Conservation (phyloP, 768 basidiomycete species). For the Termitomyces sp. region DNA sequence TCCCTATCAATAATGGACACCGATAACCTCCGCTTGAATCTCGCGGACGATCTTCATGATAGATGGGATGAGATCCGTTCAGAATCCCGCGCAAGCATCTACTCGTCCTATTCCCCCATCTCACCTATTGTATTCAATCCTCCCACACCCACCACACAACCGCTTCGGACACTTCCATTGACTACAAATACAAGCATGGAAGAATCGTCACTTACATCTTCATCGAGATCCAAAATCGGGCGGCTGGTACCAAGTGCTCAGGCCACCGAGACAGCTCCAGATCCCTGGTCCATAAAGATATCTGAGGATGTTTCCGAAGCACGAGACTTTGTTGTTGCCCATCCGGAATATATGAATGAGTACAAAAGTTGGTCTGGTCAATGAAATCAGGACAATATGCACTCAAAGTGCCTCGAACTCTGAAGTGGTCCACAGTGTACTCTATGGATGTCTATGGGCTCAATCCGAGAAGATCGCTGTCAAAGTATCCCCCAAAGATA, state of each 20-base stretch:
- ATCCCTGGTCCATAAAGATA: constrained; percentile 7
- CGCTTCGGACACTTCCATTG: constrained; percentile 1
- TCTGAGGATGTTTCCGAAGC: constrained; percentile 9
- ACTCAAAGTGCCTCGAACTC: constrained; percentile 10
- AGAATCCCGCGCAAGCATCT: constrained; percentile 10
- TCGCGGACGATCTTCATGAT: constrained; percentile 22
- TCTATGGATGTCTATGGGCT: too few species aligned
- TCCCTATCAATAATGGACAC: constrained; percentile 16
- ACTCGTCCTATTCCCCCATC: constrained; percentile 18
- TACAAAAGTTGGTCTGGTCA: constrained; percentile 12
- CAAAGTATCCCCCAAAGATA: background rate
- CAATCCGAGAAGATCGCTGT: background rate
- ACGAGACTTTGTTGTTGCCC: constrained; percentile 1
- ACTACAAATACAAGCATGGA: constrained; percentile 15
- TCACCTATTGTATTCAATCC: constrained; percentile 30
- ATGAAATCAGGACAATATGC: constrained; percentile 19
- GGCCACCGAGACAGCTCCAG: background rate
- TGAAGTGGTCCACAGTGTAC: constrained; percentile 7
- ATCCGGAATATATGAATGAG: constrained; percentile 15
- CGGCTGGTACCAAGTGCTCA: constrained; percentile 3
- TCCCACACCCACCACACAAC: constrained; percentile 20
- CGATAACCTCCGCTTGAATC: constrained; percentile 21
- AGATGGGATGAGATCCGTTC: constrained; percentile 17
- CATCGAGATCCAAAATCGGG: constrained; percentile 13
- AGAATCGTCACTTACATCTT: constrained; percentile 3